Percentiles rank a stretch among this genome's conserved stretches.
These are phyloP conservation scores for Plasmodium fragile DNA, from an alignment of 169 alveolate genomes.

Conservation along the genomic window DNA sequence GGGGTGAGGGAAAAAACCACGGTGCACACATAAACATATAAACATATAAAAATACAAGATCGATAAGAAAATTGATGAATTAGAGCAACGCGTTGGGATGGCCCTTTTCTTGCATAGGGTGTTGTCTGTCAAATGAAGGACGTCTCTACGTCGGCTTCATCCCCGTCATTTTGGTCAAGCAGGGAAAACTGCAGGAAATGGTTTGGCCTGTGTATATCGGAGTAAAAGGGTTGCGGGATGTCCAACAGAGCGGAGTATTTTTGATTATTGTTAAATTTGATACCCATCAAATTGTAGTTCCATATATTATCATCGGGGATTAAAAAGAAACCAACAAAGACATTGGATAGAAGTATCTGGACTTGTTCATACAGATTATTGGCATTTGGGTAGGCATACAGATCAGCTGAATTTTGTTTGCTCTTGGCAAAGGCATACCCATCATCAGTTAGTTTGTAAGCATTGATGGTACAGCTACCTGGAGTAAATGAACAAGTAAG, in stretches of 20 bases:
- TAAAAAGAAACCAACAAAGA: constrained; percentile 98
- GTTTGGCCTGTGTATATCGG: constrained; percentile 97
- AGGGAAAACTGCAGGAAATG: constrained; percentile 92
- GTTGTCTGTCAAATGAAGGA: constrained; percentile 30
- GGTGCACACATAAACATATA: not conserved
- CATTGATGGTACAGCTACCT: constrained; percentile 97
- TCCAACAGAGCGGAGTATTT: constrained; percentile 94
- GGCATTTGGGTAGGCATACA: constrained; percentile 74
- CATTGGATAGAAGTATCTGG: constrained; percentile 97
- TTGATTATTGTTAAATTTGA: constrained; percentile 93
- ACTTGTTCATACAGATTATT: constrained; percentile 89
- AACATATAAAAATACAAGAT: not conserved
- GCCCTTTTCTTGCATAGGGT: not conserved
- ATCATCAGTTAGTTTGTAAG: constrained; percentile 93
- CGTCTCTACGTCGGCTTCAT: constrained; percentile 66
- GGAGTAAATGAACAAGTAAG: constrained; percentile 96
- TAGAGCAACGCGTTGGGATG: not conserved
- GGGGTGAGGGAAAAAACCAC: not conserved
- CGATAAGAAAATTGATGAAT: not conserved
- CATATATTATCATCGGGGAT: constrained; percentile 99
- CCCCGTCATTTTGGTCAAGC: constrained; percentile 64
- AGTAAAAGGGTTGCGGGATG: constrained; percentile 97
- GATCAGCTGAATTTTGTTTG: constrained; percentile 77
- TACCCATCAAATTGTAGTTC: constrained; percentile 99
- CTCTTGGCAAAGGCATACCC: constrained; percentile 96